Evolutionary conservation across 2,329 filamentous ascomycete genomes (phyloP), one percentile per base, ranked within the genome.

Genomic region (Verticillium tricorpus): DNA sequence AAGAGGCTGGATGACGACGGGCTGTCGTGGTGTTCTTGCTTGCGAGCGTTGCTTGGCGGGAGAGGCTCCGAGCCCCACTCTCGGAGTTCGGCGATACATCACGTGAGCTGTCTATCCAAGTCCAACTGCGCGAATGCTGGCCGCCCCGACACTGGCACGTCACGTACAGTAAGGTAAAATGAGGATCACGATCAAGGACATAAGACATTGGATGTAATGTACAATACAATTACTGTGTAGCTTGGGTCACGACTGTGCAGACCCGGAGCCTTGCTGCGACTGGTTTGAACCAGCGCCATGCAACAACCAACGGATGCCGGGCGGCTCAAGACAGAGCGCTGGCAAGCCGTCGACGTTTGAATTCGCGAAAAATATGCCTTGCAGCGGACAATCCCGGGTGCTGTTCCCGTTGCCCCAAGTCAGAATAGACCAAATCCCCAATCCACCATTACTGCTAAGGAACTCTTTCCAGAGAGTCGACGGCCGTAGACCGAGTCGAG

Each of bases 381-480:
- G 62, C 63, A 57, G 25, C 19, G 17, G 45, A 22, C n/a, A 50
- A 14, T 9, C 6, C 45, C 39, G n/a, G 9, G 19, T 50, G n/a
- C 22, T 19, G 11, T 7, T 9, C 45, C 45, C 45, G 9, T 25
- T 9, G 8, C 45, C 8, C 39, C 5, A 5, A 50, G 7, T 50
- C 19, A 22, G 32, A 37, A 35, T 35, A 57, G 34, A 59, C 56
- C 32, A 52, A 57, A 57, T n/a, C 22, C 31, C 64, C 60, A 62
- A 32, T 59, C 62, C 32, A 59, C 59, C 58, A 62, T 58, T 60
- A 59, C 62, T 55, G 50, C 60, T 57, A 50, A 50, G 45, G 61
- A 56, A 59, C 60, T 61, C 63, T 66, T 40, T 62, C 61, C 61
- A 63, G 61, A 63, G 55, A 64, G 63, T 61, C 45, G 45, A 50